Percentiles rank a stretch among this genome's conserved stretches.
Conservation (phyloP, 1,284 basidiomycete species). For the Calocybe gambosa region DNA sequence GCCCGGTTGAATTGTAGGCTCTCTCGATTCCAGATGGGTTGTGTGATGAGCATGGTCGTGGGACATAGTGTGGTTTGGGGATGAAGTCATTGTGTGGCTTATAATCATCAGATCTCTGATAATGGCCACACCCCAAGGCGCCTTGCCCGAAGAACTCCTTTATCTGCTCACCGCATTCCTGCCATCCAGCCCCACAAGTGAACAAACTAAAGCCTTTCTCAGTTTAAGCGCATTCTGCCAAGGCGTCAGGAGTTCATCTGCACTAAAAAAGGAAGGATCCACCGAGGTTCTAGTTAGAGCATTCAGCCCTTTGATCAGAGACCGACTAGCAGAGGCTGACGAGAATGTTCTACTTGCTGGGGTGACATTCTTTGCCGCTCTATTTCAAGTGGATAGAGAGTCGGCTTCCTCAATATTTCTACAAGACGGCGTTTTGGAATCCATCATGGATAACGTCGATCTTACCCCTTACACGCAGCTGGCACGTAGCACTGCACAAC, state of each 20-base stretch:
- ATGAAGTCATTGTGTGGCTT: not conserved
- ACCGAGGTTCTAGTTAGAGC: constrained; percentile 41
- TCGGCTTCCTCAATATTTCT: constrained; percentile 57
- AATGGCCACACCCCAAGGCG: not conserved
- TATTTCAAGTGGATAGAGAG: constrained; percentile 73
- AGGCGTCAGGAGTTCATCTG: constrained; percentile 37
- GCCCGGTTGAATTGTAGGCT: constrained; percentile 45
- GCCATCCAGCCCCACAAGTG: constrained; percentile 35
- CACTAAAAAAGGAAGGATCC: constrained; percentile 27
- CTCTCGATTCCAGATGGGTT: constrained; percentile 17
- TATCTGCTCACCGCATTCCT: constrained; percentile 51
- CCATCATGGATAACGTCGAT: constrained; percentile 60
- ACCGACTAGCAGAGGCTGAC: constrained; percentile 46
- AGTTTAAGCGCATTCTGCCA: constrained; percentile 61
- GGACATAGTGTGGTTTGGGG: constrained; percentile 8
- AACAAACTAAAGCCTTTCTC: constrained; percentile 62
- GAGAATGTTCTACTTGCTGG: constrained; percentile 46
- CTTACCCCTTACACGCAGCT: constrained; percentile 45
- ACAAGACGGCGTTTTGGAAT: constrained; percentile 55
- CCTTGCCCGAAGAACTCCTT: constrained; percentile 50
- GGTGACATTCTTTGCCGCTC: constrained; percentile 58
- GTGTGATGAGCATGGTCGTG: constrained; percentile 2
- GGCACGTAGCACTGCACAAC: constrained; percentile 53
- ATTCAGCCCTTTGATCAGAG: constrained; percentile 42
- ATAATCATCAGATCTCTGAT: not conserved